Base-by-base conservation (phyloP, 495 filamentous ascomycete genomes). In the Viridothelium virens region DNA sequence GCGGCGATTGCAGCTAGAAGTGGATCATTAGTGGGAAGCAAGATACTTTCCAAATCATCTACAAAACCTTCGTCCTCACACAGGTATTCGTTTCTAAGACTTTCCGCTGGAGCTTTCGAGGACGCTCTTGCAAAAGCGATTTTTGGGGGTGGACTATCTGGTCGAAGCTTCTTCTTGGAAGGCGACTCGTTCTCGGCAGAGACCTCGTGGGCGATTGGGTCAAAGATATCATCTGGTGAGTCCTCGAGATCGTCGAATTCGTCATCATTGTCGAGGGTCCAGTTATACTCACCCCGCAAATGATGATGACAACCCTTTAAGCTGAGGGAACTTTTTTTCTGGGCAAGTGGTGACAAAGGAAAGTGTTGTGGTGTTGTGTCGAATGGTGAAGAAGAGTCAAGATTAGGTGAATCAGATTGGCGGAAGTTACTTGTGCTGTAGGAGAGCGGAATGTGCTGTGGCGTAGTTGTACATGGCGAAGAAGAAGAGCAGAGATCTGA, bases 271-370 rank as follows among this genome's bases (percentile, higher is more conserved):
- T 53, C 31, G 6, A 10, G 53, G 25, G 34, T 37, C 61, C 38
- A 56, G 41, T 48, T 65, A 82, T 83, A 87, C 85, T 82, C 79
- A 87, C 84, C 81, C 71, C 71, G 72, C 85, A 79, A 84, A 87
- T 82, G 84, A 85, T 83, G 77, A 76, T 79, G 46, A 47, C 34
- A 65, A 53, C 1, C 46, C 34, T n/a, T 25, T 37, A 18, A 53
- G 25, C 69, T 77, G 69, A 63, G 70, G 73, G 59, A 68, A 67
- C 68, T 69, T 67, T 63, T 67, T 65, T 70, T 76, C 71, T 63
- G 10, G n/a, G 65, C 62, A 53, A 18, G 56, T 67, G 70, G 11
- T 31, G 64, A 75, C 65, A 79, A 71, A 65, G 79, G 78, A 72
- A 76, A 77, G 71, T 79, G 75, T 39, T 80, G 76, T 71, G 81